Evolutionary conservation across 176 grass and related monocot species (phyloP).

Genomic region (Musa acuminata): DNA sequence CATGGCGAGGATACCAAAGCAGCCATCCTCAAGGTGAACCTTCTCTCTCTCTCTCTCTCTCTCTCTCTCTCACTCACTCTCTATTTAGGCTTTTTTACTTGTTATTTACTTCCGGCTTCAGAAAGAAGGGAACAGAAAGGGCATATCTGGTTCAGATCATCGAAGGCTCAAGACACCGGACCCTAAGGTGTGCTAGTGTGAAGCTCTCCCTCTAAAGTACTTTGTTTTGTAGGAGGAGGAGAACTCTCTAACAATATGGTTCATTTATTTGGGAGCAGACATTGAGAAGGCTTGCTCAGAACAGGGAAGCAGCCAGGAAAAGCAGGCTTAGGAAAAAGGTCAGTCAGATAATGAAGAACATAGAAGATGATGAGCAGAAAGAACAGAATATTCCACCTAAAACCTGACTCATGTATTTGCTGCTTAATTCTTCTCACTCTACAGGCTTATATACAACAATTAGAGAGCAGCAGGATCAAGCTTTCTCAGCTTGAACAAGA

Average conservation of each 20-base stretch:
- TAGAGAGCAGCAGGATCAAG: conserved; percentile 79
- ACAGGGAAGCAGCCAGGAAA: conserved; percentile 94
- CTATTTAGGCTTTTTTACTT: not conserved
- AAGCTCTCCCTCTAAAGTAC: no score
- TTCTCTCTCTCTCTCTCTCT: no score
- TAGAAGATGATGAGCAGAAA: not conserved
- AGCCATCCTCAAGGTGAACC: conserved; percentile 38
- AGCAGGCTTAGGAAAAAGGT: conserved; percentile 98
- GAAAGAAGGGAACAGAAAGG: conserved; percentile 65
- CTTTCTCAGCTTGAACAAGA: conserved; percentile 89
- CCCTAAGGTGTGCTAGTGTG: conserved; percentile 45
- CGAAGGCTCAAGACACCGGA: conserved; percentile 47
- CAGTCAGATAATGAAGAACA: conserved; percentile 8
- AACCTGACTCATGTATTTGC: not conserved
- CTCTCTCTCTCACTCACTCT: no score
- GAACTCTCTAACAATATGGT: not conserved
- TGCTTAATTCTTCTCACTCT: not conserved
- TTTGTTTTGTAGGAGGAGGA: not conserved
- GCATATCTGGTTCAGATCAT: conserved; percentile 49
- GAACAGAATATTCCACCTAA: conserved; percentile 3
- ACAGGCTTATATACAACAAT: conserved; percentile 97
- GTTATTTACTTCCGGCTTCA: conserved; percentile 16
- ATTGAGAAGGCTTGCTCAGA: conserved; percentile 93
- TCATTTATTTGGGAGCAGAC: conserved; percentile 31
- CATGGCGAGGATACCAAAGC: conserved; percentile 56